Evolutionary conservation across 1,139 yeast species (phyloP), one percentile per base, ranked within the genome.

Genomic region (Pichia sp.): DNA sequence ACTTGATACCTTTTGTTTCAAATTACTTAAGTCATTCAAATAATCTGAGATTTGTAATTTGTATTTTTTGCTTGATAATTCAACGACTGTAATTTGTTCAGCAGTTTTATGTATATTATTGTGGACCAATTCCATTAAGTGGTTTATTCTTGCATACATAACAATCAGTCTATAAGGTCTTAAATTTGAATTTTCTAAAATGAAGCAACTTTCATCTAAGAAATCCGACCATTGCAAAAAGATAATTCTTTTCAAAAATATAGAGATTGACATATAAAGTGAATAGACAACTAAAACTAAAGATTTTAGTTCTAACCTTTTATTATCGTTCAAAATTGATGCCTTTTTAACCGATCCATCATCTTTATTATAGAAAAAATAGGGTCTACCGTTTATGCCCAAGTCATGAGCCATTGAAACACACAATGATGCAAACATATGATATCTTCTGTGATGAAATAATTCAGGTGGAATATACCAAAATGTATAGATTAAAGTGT

Each of bases 401-500:
- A 88, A 65, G 61, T 89, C 96, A 54, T 80, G 83, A 2, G 85
- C 74, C 65, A 89, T 69, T 3, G 83, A 73, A n/a, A 83, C 79
- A 44, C 89, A 78, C 27, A 86, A 68, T 11, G 79, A 72, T 48
- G 82, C 79, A 55, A 86, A 72, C 48, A 87, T 67, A 61, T 86
- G 94, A 55, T 82, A 82, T 46, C 95, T 76, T 51, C 94, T 77
- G 58, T 85, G 85, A 55, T 81, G 85, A 54, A 85, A 85, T 56
- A 86, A 69, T 64, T 87, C 96, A 0, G 95, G 88, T 7, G 87
- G 79, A 56, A 85, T 86, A 62, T 87, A 87, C 95, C 96, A 89
- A 34, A 82, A 65, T 37, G 85, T 76, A 46, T 85, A 67, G 3
- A 86, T 59, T 27, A 85, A 59, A 42, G 85, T 66, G 20, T 83